Conservation (phyloP, 2,329 filamentous ascomycete genomes). For the Didymella pinodella region DNA sequence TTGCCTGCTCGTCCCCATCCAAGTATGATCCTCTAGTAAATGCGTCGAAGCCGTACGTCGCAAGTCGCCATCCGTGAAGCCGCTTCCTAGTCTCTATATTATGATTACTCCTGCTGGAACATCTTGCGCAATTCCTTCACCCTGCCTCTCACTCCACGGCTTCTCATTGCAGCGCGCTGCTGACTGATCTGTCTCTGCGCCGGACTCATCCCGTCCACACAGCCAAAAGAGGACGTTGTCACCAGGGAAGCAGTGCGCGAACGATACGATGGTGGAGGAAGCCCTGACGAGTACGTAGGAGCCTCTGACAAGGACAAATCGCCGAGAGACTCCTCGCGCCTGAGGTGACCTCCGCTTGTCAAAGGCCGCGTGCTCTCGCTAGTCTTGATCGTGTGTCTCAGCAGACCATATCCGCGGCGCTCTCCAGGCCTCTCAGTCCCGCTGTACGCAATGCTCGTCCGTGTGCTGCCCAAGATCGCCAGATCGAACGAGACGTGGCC, state of each 20-base stretch:
- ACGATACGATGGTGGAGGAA: slow-evolving; percentile 45
- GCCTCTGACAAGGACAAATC: slow-evolving; percentile 45
- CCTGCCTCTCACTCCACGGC: slow-evolving; percentile 37
- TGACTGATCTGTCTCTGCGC: slow-evolving; percentile 40
- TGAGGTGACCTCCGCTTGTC: slow-evolving; percentile 25
- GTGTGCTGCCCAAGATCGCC: slow-evolving; percentile 19
- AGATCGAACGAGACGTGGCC: slow-evolving; percentile 8
- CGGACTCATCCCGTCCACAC: slow-evolving; percentile 44
- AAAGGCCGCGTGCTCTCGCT: slow-evolving; percentile 26
- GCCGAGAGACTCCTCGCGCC: slow-evolving; percentile 42
- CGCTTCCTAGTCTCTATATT: neutral
- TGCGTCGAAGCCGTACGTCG: neutral
- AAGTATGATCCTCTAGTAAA: neutral
- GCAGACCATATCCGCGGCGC: slow-evolving; percentile 26
- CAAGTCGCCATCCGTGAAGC: neutral
- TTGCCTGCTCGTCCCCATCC: neutral
- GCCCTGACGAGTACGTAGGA: slow-evolving; percentile 45
- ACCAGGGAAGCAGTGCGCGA: slow-evolving; percentile 42
- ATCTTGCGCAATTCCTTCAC: slow-evolving; percentile 34
- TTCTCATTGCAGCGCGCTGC: slow-evolving; percentile 28
- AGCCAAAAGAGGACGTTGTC: slow-evolving; percentile 48
- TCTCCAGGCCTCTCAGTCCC: slow-evolving; percentile 29
- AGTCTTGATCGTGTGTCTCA: slow-evolving; percentile 20
- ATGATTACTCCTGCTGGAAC: slow-evolving; percentile 18
- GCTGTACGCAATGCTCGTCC: slow-evolving; percentile 23